Evolutionary conservation across 2,329 filamentous ascomycete species (phyloP), one percentile per base, ranked within the genome.

Genomic region (Lachnellula hyalina): DNA sequence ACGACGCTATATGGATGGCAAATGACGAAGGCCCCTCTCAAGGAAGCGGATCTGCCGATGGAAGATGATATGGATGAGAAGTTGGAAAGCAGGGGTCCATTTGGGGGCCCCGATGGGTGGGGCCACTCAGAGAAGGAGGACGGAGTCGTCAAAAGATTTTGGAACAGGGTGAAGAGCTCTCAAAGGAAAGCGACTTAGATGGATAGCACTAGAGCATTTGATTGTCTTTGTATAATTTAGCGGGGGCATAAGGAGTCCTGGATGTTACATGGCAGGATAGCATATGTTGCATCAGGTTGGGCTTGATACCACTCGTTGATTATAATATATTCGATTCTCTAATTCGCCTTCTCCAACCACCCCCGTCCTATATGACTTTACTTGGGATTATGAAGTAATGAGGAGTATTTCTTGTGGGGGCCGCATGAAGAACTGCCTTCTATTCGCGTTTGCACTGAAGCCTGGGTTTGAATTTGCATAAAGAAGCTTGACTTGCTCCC

Each of bases 1-100:
- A 83, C 86, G 11, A 78, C 85, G 57, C 78, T 89, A 15, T 89
- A 91, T 64, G 84, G 84, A 42, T 89, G 85, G 83, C 82, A 86
- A 65, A 74, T 74, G 34, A 62, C 65, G 38, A 70, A 70, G 56
- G 62, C 56, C 42, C 61, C 55, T 61, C 40, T 62, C 49, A 57
- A 74, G 61, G 71, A 78, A 60, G 76, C 83, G 57, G 78, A 81
- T 2, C 69, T 84, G 35, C 76, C 77, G n/a, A 68, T 81, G 64
- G 77, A 80, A 45, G 77, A 80, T 46, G 79, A 75, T 63, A 75
- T 84, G 47, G 77, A 77, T 19, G 73, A 83, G 40, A 81, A 84
- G 57, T 75, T 78, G 54, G 63, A 64, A n/a, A 47, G 63, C n/a
- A 71, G 59, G 47, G 69, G 68, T n/a, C 67, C 68, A 4, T 58